phyloP scores from a whole-genome alignment of 106 monocot genomes.

The Ottelia alismoides region DNA sequence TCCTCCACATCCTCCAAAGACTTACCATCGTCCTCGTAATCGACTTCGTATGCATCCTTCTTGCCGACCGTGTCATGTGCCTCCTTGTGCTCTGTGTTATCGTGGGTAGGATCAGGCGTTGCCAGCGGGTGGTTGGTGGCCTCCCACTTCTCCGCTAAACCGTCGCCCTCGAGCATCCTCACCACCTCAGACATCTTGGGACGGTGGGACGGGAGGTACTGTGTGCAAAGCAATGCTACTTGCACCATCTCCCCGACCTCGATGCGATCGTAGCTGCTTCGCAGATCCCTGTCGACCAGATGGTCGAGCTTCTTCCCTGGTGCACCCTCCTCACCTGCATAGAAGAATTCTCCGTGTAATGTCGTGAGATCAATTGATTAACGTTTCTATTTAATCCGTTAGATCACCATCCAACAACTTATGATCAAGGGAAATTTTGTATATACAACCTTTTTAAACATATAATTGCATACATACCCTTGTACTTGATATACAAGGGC shows the following conservation, averaged over 20 bases:
- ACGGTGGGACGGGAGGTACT: conserved; percentile 39
- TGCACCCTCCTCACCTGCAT: conserved; percentile 54
- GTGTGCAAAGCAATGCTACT: conserved; percentile 63
- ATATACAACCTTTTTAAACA: too few species aligned
- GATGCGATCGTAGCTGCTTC: conserved; percentile 35
- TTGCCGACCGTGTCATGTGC: too few species aligned
- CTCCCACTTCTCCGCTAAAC: conserved; percentile 65
- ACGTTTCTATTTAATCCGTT: too few species aligned
- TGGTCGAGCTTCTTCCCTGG: conserved; percentile 38
- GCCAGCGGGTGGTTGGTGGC: conserved; percentile 22
- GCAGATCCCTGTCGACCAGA: conserved; percentile 41
- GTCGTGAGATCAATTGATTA: too few species aligned
- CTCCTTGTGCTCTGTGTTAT: too few species aligned
- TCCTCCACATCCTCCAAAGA: conserved; percentile 50
- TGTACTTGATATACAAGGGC: too few species aligned
- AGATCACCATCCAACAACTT: too few species aligned
- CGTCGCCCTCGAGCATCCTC: conserved; percentile 74
- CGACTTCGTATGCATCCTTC: conserved; percentile 5
- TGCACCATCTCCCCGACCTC: conserved; percentile 75
- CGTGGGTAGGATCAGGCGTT: too few species aligned
- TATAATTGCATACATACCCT: too few species aligned
- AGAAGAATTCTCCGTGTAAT: not conserved
- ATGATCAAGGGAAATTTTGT: too few species aligned
- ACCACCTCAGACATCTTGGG: conserved; percentile 78
- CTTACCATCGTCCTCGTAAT: conserved; percentile 2